Percentiles rank a stretch among this genome's conserved stretches.
Evolutionary conservation across 345 rosid genomes (phyloP).

Genomic region (Hevea brasiliensis): DNA sequence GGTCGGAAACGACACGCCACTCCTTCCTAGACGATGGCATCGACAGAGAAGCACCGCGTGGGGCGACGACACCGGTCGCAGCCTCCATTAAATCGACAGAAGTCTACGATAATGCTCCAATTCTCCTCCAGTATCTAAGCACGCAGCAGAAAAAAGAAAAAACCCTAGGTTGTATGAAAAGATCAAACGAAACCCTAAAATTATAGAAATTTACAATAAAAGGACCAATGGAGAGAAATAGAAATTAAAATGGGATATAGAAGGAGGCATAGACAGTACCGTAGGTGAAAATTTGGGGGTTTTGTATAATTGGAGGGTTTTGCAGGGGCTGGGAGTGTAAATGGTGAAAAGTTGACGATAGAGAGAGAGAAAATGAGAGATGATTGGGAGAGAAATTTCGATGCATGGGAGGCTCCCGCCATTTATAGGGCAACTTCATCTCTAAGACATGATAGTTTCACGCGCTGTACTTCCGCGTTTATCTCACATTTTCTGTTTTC

Average conservation of each 20-base stretch:
- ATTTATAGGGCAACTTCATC: slow-evolving; percentile 36
- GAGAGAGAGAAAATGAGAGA: slow-evolving; percentile 27
- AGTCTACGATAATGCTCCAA: slow-evolving; percentile 26
- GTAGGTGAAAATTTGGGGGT: background rate
- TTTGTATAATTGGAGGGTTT: slow-evolving; percentile 30
- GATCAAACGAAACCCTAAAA: slow-evolving; percentile 19
- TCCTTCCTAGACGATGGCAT: slow-evolving; percentile 67
- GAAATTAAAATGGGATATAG: background rate
- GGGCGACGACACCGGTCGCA: slow-evolving; percentile 50
- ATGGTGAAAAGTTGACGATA: slow-evolving; percentile 21
- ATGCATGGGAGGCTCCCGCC: slow-evolving; percentile 35
- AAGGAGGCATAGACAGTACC: background rate
- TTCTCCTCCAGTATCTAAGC: slow-evolving; percentile 5
- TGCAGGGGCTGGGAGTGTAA: slow-evolving; percentile 26
- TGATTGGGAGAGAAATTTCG: slow-evolving; percentile 30
- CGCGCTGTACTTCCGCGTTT: slow-evolving; percentile 23
- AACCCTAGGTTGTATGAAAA: slow-evolving; percentile 6
- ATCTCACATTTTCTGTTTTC: background rate
- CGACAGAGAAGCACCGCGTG: slow-evolving; percentile 68
- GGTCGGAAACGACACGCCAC: slow-evolving; percentile 94
- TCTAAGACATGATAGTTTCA: background rate
- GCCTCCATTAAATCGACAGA: slow-evolving; percentile 75
- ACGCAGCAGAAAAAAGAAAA: background rate
- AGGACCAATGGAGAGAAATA: slow-evolving; percentile 3
- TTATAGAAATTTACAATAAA: background rate